Conservation (phyloP, 2,329 filamentous ascomycete species). For the Aspergillus brunneoviolaceus region DNA sequence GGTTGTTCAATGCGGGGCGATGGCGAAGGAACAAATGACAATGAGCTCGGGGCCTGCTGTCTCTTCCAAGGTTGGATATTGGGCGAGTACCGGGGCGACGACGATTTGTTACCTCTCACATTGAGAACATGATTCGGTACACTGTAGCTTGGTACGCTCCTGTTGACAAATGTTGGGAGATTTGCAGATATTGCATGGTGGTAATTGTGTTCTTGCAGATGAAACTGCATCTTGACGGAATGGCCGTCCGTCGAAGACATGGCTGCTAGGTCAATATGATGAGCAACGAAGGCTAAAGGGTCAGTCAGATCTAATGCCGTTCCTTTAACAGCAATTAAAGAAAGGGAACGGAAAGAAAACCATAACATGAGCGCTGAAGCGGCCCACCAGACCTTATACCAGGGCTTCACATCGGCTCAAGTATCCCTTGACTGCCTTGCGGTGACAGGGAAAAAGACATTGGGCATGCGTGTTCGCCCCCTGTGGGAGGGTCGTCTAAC, state of each 20-base stretch:
- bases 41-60: conserved; percentile 32
- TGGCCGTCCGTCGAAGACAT: conserved; percentile 36
- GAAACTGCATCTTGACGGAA: conserved; percentile 22
- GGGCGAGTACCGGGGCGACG: conserved; percentile 25
- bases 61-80: conserved; percentile 30
- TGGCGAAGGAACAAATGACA: conserved; percentile 37
- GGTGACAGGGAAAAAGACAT: conserved; percentile 20
- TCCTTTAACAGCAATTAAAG: conserved; percentile 14
- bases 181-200: conserved; percentile 23
- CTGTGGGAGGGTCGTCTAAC: conserved; percentile 30
- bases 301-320: conserved; percentile 13
- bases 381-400: conserved; percentile 32
- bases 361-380: conserved; percentile 7
- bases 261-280: conserved; percentile 9
- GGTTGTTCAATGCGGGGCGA: conserved; percentile 29
- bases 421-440: conserved; percentile 33
- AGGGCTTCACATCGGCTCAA: conserved; percentile 8
- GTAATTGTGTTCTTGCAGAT: conserved; percentile 16
- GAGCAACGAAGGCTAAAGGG: conserved; percentile 13
- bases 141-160: conserved; percentile 21
- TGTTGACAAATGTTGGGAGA: conserved; percentile 18
- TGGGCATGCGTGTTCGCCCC: conserved; percentile 23
- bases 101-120: conserved; percentile 13
- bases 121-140: conserved; percentile 12
- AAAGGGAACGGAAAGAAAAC: conserved; percentile 15